Evolutionary conservation across 768 basidiomycete genomes (phyloP).

Genomic region (Tricholoma flavovirens): DNA sequence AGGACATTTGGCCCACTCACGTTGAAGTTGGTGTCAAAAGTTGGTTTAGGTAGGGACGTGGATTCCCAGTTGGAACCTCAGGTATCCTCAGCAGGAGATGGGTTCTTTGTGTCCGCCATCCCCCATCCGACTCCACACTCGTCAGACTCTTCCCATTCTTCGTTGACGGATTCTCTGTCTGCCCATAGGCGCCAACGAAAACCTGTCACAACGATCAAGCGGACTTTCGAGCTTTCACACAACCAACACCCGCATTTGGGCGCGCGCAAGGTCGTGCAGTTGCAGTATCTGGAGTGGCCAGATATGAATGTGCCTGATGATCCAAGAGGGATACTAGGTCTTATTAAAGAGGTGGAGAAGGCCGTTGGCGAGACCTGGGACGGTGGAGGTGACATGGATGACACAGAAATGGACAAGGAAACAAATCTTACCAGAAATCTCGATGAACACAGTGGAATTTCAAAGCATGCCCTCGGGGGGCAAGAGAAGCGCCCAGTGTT

Average conservation of each 20-base stretch:
- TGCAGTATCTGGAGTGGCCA: slow-evolving; percentile 95
- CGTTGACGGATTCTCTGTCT: background rate
- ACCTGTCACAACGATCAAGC: slow-evolving; percentile 36
- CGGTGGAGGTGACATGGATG: slow-evolving; percentile 18
- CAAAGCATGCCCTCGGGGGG: slow-evolving; percentile 41
- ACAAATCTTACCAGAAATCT: slow-evolving; percentile 14
- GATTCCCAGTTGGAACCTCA: slow-evolving; percentile 9
- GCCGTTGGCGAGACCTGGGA: slow-evolving; percentile 31
- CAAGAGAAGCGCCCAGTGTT: slow-evolving; percentile 52
- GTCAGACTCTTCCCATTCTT: background rate
- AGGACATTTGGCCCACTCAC: slow-evolving; percentile 62
- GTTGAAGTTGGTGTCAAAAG: slow-evolving; percentile 41
- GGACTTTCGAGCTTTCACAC: slow-evolving; percentile 67
- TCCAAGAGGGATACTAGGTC: slow-evolving; percentile 63
- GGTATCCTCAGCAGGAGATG: background rate
- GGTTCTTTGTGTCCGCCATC: background rate
- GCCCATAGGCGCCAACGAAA: background rate
- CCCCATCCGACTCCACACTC: background rate
- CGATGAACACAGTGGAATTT: slow-evolving; percentile 52
- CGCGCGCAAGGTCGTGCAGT: slow-evolving; percentile 68
- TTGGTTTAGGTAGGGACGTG: slow-evolving; percentile 18
- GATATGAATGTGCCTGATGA: slow-evolving; percentile 94
- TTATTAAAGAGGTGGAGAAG: slow-evolving; percentile 67
- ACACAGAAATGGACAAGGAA: background rate
- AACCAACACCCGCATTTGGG: slow-evolving; percentile 50